These are phyloP conservation scores for Neostapfia colusana DNA, from an alignment of 176 grass and related monocot species.

Conservation along the genomic window DNA sequence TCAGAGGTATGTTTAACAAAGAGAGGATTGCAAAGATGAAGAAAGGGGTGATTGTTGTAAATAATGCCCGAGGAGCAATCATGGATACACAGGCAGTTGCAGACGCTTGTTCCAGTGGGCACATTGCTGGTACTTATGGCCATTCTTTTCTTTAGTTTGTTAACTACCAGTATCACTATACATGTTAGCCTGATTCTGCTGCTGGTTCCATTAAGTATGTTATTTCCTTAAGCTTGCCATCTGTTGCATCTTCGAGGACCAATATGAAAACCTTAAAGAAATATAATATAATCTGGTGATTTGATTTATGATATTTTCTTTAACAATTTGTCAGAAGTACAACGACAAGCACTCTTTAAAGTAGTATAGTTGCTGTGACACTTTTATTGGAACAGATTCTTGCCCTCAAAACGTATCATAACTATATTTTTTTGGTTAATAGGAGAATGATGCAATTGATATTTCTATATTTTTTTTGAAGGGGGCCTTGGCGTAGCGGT, in stretches of 20 bases:
- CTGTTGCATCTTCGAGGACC: not conserved
- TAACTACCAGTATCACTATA: not conserved
- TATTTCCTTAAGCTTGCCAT: slow-evolving; percentile 7
- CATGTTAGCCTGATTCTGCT: not conserved
- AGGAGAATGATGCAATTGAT: not conserved
- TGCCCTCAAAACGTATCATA: not conserved
- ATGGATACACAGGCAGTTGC: slow-evolving; percentile 90
- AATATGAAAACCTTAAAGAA: not conserved
- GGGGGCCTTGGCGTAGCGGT: no score
- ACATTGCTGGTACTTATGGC: slow-evolving; percentile 60
- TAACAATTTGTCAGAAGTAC: not conserved
- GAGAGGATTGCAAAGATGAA: slow-evolving; percentile 92
- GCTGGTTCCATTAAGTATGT: not conserved
- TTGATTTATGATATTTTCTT: not conserved
- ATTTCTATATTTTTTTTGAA: no score
- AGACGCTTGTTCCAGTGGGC: slow-evolving; percentile 78
- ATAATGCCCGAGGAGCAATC: slow-evolving; percentile 89
- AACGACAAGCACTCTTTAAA: not conserved
- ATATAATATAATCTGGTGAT: not conserved
- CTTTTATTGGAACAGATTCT: not conserved
- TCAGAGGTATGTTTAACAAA: slow-evolving; percentile 93
- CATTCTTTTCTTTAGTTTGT: not conserved
- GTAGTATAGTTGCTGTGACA: not conserved
- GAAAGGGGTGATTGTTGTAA: slow-evolving; percentile 85
- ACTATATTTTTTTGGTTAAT: not conserved